A percentile compares a stretch with the other conserved stretches of the same genome.
Conservation (phyloP, 805 yeast species). For the Jamesozyma spencerorum region DNA sequence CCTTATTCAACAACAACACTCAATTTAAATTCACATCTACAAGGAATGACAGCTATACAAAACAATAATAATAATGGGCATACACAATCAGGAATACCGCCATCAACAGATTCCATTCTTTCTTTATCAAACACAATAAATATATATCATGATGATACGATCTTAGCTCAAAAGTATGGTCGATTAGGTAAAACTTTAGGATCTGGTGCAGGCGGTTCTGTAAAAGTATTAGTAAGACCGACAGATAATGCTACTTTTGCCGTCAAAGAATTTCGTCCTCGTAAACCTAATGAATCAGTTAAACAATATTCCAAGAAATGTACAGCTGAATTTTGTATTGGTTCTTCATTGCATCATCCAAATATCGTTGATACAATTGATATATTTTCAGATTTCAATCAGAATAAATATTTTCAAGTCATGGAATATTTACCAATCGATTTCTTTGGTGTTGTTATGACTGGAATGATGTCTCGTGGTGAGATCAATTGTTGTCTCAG, state of each 20-base stretch:
- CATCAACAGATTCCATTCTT: slow-evolving; percentile 28
- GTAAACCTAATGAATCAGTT: slow-evolving; percentile 57
- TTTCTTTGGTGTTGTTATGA: slow-evolving; percentile 81
- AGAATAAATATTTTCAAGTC: slow-evolving; percentile 64
- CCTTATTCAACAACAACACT: slow-evolving; percentile 12
- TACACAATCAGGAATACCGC: slow-evolving; percentile 32
- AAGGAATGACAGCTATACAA: slow-evolving; percentile 1
- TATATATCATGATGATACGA: slow-evolving; percentile 44
- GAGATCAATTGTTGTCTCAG: slow-evolving; percentile 76
- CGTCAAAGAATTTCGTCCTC: slow-evolving; percentile 71
- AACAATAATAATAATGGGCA: slow-evolving; percentile 13
- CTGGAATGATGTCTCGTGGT: slow-evolving; percentile 70
- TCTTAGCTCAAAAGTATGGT: slow-evolving; percentile 54
- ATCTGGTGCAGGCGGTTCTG: slow-evolving; percentile 85
- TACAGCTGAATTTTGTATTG: slow-evolving; percentile 83
- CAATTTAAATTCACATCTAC: slow-evolving; percentile 9
- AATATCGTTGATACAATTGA: slow-evolving; percentile 73
- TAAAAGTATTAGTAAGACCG: slow-evolving; percentile 59
- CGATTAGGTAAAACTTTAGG: slow-evolving; percentile 68
- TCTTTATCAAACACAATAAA: slow-evolving; percentile 27
- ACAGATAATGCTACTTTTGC: slow-evolving; percentile 68
- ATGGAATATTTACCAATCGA: slow-evolving; percentile 84
- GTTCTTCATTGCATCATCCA: slow-evolving; percentile 73
- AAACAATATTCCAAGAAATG: slow-evolving; percentile 80
- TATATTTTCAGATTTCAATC: slow-evolving; percentile 47